Percentiles rank a stretch among this genome's conserved stretches.
Conservation (phyloP, 495 filamentous ascomycete species). For the Podospora didyma region DNA sequence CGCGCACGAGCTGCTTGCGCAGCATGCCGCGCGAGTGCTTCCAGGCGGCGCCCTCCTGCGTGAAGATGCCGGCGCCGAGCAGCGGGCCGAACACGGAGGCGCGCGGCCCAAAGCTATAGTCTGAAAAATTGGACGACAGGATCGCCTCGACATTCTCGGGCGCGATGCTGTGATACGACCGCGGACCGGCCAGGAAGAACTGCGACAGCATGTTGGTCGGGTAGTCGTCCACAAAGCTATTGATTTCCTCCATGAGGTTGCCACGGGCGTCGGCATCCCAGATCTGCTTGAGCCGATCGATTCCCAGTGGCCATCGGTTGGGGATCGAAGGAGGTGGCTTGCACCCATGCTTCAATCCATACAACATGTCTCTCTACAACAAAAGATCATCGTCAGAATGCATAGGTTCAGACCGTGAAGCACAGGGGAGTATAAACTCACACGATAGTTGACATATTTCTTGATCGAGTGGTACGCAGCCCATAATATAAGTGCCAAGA, state of each 20-base stretch:
- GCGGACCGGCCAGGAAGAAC: conserved; percentile 29
- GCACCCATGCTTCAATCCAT: conserved; percentile 16
- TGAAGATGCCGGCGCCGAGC: conserved; percentile 32
- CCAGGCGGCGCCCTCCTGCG: conserved; percentile 30
- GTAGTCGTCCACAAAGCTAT: conserved; percentile 30
- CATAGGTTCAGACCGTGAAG: background rate
- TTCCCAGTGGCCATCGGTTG: conserved; percentile 37
- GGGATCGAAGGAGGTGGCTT: conserved; percentile 28
- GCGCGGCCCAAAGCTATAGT: conserved; percentile 32
- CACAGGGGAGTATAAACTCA: background rate
- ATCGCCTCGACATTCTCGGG: conserved; percentile 35
- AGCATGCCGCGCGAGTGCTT: conserved; percentile 28
- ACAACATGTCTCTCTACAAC: background rate
- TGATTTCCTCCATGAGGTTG: conserved; percentile 32
- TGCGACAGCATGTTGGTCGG: conserved; percentile 29
- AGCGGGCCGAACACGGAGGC: conserved; percentile 29
- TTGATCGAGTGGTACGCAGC: background rate
- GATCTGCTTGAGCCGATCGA: conserved; percentile 36
- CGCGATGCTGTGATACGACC: conserved; percentile 30
- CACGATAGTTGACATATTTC: background rate
- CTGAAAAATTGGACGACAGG: conserved; percentile 34
- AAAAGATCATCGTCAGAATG: background rate
- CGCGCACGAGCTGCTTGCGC: conserved; percentile 50
- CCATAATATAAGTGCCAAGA: background rate
- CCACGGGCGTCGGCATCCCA: conserved; percentile 31